A percentile compares a stretch with the other conserved stretches of the same genome.
These are phyloP conservation scores for Solanum hybrid DNA, from an alignment of 305 asterid genomes.

Conservation along the genomic window DNA sequence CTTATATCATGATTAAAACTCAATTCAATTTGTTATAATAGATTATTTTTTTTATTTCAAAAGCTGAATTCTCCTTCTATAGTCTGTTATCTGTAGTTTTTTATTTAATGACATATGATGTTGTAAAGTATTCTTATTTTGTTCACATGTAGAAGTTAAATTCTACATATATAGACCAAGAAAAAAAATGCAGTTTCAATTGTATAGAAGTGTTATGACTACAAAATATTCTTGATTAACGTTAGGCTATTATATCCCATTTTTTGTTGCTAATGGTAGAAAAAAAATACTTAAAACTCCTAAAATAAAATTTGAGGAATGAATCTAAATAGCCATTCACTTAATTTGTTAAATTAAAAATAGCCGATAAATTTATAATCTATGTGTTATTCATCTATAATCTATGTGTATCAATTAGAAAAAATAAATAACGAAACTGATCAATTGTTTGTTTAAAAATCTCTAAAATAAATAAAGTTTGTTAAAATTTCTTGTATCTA, in stretches of 20 bases:
- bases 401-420: not conserved
- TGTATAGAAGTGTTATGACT: too few relatives aligned
- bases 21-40: too few relatives aligned
- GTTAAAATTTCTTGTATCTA: not conserved
- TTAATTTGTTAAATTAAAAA: not conserved
- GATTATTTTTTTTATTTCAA: too few relatives aligned
- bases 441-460: not conserved
- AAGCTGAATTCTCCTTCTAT: too few relatives aligned
- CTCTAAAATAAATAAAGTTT: not conserved
- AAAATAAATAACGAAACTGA: not conserved
- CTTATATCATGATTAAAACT: too few relatives aligned
- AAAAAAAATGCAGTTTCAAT: too few relatives aligned
- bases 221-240: too few relatives aligned
- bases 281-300: not conserved
- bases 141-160: too few relatives aligned
- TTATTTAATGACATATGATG: too few relatives aligned
- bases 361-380: not conserved
- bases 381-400: not conserved
- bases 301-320: not conserved
- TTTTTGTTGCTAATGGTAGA: not conserved
- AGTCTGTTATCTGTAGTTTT: too few relatives aligned
- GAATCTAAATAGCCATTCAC: not conserved
- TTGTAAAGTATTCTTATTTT: too few relatives aligned
- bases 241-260: not conserved
- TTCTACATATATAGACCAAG: too few relatives aligned